Percentiles rank a stretch among this genome's conserved stretches.
phyloP scores from a whole-genome alignment of 805 yeast species.

The Yarrowia hollandica region DNA sequence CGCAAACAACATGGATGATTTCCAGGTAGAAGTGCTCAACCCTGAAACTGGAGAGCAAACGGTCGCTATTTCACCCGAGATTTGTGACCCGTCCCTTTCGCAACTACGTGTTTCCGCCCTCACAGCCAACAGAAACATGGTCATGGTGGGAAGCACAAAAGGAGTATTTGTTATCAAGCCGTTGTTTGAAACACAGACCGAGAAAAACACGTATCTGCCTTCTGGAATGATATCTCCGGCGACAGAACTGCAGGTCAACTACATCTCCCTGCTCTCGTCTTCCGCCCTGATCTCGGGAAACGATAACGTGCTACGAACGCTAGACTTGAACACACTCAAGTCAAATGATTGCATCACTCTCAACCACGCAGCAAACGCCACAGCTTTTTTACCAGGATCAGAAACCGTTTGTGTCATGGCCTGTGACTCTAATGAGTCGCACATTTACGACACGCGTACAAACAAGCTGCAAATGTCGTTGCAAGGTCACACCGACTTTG shows the following conservation, averaged over 20 bases:
- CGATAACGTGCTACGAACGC: constrained; percentile 47
- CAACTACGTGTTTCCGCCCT: constrained; percentile 47
- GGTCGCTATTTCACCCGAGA: constrained; percentile 23
- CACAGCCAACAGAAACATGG: constrained; percentile 57
- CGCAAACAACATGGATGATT: constrained; percentile 35
- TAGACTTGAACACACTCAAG: constrained; percentile 43
- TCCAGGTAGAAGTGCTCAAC: constrained; percentile 36
- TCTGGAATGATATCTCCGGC: neutral
- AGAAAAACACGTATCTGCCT: neutral
- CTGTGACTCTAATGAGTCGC: constrained; percentile 51
- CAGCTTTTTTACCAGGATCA: constrained; percentile 48
- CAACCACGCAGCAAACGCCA: constrained; percentile 53
- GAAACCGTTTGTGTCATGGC: constrained; percentile 47
- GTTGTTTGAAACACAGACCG: neutral
- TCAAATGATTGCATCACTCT: constrained; percentile 35
- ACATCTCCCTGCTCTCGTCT: neutral
- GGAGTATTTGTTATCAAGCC: constrained; percentile 33
- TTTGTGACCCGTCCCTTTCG: constrained; percentile 47
- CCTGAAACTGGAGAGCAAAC: constrained; percentile 35
- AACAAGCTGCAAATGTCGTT: constrained; percentile 33
- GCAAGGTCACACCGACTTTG: constrained; percentile 55
- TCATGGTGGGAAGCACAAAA: constrained; percentile 49
- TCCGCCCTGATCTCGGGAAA: constrained; percentile 51
- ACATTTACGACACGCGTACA: constrained; percentile 49
- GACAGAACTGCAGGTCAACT: neutral